Base-by-base conservation (phyloP, 2,329 filamentous ascomycete species). In the Aspergillus pseudoterreus region DNA sequence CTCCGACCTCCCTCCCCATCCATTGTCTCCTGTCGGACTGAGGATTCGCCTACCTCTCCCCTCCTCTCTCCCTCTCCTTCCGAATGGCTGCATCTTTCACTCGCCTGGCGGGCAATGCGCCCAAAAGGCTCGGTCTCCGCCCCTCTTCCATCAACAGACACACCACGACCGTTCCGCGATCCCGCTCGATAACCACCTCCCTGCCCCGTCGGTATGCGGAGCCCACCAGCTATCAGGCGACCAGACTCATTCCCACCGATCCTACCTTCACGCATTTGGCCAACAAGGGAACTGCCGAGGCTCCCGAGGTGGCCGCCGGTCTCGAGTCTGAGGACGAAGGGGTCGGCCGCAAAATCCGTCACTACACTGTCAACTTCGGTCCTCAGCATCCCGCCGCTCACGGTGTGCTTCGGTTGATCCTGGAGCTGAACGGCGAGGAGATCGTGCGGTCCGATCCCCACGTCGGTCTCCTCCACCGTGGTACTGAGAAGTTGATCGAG, bases 301-400 rank as follows among this genome's bases (percentile, higher is more conserved):
- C 57, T 49, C 49, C 63, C 47, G 75, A 78, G 51, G 62, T 66
- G 54, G 75, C 74, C 57, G 70, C 78, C 22, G 73, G 63, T 39
- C 74, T 78, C 47, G 78, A 81, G 62, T 76, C 73, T 49, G 67
- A 73, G 51, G 68, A 60, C 33, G 59, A 64, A 56, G 67, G 67
- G 43, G 59, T 62, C 47, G 74, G 78, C 75, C 87, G 92, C 74
- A 97, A 96, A 82, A 88, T 99, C 71, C 86, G 94, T 62, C 94
- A 99, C 78, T 99, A 99, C 78, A 99, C 94, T 6, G 92, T 99
- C 79, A 99, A 99, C 81, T 99, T 99, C 67, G 94, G 94, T 51
- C 94, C 94, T 59, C 94, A 99, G 81, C 94, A 99, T 80, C 94
- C 94, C 36, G 94, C 94, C 60, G 95, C 94, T 65, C 94, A 99